phyloP scores from a whole-genome alignment of 1,284 basidiomycete genomes.

The Cryptococcus sp. region DNA sequence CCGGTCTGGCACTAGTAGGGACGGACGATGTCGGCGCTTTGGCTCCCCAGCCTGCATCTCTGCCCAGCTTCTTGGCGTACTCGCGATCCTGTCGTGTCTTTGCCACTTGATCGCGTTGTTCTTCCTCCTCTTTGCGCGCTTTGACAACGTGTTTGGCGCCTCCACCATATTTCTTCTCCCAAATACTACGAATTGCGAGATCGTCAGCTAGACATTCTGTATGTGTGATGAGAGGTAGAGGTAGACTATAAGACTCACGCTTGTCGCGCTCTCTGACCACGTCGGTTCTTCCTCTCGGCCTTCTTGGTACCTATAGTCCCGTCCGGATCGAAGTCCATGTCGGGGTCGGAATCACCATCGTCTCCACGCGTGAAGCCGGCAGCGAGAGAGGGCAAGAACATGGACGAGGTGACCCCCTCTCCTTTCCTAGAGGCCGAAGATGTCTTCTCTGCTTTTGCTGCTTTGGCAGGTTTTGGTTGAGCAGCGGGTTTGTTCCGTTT shows the following conservation, averaged over 20 bases:
- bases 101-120: slow-evolving; percentile 13
- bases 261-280: slow-evolving; percentile 86
- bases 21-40: slow-evolving; percentile 13
- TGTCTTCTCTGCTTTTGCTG: slow-evolving; percentile 12
- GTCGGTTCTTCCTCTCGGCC: slow-evolving; percentile 73
- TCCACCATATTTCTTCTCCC: slow-evolving; percentile 94
- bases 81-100: slow-evolving; percentile 11
- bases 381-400: slow-evolving; percentile 84
- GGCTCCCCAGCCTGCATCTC: slow-evolving; percentile 22
- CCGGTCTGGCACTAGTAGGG: not conserved
- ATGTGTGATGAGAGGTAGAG: slow-evolving; percentile 1
- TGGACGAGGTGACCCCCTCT: slow-evolving; percentile 59
- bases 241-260: slow-evolving; percentile 64
- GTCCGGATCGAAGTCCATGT: slow-evolving; percentile 66
- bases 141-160: slow-evolving; percentile 88
- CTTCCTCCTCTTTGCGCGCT: slow-evolving; percentile 48
- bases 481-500: slow-evolving; percentile 30
- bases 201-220: slow-evolving; percentile 5
- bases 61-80: slow-evolving; percentile 20
- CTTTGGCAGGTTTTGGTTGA: slow-evolving; percentile 13
- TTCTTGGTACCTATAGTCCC: slow-evolving; percentile 57
- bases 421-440: not conserved
- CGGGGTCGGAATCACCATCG: slow-evolving; percentile 72
- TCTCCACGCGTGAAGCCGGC: slow-evolving; percentile 80
- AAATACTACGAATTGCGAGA: slow-evolving; percentile 65